Evolutionary conservation across 1,139 yeast genomes (phyloP), one percentile per base, ranked within the genome.

Genomic region (Taphrina deformans): DNA sequence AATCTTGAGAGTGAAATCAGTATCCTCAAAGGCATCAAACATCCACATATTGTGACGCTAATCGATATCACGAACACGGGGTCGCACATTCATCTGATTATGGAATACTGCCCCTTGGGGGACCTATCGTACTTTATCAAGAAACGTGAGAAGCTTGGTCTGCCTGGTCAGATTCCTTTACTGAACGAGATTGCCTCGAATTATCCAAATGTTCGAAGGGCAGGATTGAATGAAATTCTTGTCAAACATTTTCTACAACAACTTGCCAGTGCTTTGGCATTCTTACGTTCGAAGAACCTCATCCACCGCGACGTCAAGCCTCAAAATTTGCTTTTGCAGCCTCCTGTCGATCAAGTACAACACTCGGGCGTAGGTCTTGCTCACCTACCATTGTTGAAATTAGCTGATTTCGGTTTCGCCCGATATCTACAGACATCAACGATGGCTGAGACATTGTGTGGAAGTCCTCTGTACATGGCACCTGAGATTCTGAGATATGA

Each of bases 341-440:
- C 97, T 1, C 86, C 87, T 0, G 35, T 29, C 33, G 48, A 33
- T 6, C 85, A 89, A 10, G 79, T 35, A 21, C 85, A 72, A 80
- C 91, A 14, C 80, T 82, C 69, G 68, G 77, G 14, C 78, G 76
- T 12, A 82, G 86, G 4, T 92, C 92, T 75, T 96, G 97, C 40
- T 81, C 83, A 59, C 82, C 79, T 93, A 68, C 99, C 99, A 1
- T 83, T 88, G 66, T 82, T 93, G 69, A 92, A 93, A 75, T 86
- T 93, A 68, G 99, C 99, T 18, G 99, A 93, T 77, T 93, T 93
- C 77, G 99, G 99, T 0, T 95, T 93, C 78, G 99, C 99, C 4
- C 81, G 99, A 69, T 89, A 91, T 73, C 80, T 93, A 70, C 98
- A 98, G 9, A 86, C 89, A 55, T 88, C 97, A 0, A 87, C 96